Evolutionary conservation across 805 yeast species (phyloP).

Genomic region (Grigorovia yakushimaensis): DNA sequence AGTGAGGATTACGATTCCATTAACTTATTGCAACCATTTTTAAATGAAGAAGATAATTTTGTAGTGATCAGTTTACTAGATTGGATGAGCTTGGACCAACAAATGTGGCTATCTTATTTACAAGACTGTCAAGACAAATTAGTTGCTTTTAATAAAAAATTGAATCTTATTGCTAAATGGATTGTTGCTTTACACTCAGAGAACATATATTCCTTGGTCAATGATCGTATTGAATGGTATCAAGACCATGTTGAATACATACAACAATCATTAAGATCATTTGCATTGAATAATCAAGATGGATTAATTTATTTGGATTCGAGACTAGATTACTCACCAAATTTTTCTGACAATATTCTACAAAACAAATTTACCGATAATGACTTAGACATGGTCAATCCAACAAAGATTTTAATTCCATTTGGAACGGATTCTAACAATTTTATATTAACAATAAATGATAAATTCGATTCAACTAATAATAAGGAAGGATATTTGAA

Average conservation of each 20-base stretch:
- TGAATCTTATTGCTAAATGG: slow-evolving; percentile 12
- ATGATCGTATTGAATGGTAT: slow-evolving; percentile 10
- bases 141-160: slow-evolving; percentile 2
- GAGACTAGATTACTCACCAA: background rate
- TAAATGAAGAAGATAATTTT: background rate
- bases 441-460: slow-evolving; percentile 36
- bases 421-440: slow-evolving; percentile 43
- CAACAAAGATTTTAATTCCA: slow-evolving; percentile 33
- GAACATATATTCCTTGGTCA: slow-evolving; percentile 6
- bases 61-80: slow-evolving; percentile 14
- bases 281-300: slow-evolving; percentile 10
- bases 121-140: slow-evolving; percentile 1
- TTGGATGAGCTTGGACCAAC: slow-evolving; percentile 16
- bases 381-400: slow-evolving; percentile 9
- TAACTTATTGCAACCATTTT: background rate
- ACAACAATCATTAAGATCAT: slow-evolving; percentile 18
- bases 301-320: slow-evolving; percentile 9
- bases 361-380: slow-evolving; percentile 2
- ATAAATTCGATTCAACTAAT: slow-evolving; percentile 16
- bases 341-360: background rate
- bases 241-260: slow-evolving; percentile 17
- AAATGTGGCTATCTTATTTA: slow-evolving; percentile 14
- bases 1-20: background rate
- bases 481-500: background rate
- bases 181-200: slow-evolving; percentile 12